Base-by-base conservation (phyloP, 2,329 filamentous ascomycete genomes). In the Aspergillus uvarum region DNA sequence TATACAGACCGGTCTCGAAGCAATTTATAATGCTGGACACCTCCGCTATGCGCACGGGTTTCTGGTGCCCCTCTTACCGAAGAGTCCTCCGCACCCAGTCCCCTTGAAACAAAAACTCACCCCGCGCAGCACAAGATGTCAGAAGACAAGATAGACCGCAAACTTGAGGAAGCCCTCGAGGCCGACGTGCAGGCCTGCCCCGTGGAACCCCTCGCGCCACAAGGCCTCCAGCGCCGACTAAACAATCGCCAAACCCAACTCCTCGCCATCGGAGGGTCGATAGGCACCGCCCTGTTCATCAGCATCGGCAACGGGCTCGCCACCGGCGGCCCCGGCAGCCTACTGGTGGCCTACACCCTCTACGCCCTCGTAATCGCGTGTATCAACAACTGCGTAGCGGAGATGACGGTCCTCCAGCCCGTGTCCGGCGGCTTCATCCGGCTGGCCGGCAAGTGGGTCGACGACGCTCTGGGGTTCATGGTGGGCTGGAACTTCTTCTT, bases 401-500 rank as follows among this genome's bases (percentile, higher is more conserved):
- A 80, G 62, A 79, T 79, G 76, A 67, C 70, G 12, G 71, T 68
- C 14, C 74, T 70, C 42, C 63, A 73, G 57, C 76, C 77, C 7
- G 68, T 79, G 5, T 65, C 67, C 2, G 69, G 68, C 2, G 70
- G 66, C 0, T 76, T 76, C 56, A 67, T 77, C 31, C 70, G 70
- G 14, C 65, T 74, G 35, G 73, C 68, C 21, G 67, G 72, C 14
- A 65, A 70, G 51, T 78, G 72, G 74, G 76, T 78, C 2, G 76
- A 79, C 58, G 68, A 71, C 29, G 74, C 76, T 3, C 68, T 76
- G 29, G 74, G 75, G 1, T 77, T 77, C 59, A 72, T 73, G 61
- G 68, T 68, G 29, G 74, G 73, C 5, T 79, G 76, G 75, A 79
- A 79, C 59, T 79, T 78, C 66, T 79, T 76, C 19, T 67, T 80